These are phyloP conservation scores for Onygenales sp. DNA, from an alignment of 2,329 filamentous ascomycete species.

Conservation along the genomic window DNA sequence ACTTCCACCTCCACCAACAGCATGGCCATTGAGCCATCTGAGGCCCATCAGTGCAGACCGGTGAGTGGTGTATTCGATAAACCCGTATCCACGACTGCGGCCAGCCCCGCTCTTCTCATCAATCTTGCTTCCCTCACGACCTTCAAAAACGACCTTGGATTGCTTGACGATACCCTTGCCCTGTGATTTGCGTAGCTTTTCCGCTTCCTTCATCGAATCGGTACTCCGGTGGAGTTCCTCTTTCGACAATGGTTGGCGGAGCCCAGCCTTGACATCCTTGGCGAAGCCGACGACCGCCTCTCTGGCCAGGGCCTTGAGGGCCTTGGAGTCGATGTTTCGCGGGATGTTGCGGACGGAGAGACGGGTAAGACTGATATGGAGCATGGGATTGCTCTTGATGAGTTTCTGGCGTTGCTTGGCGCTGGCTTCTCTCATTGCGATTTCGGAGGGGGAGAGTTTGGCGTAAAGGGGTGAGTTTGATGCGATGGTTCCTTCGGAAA, in stretches of 20 bases:
- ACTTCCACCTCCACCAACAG: slow-evolving; percentile 29
- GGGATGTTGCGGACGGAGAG: slow-evolving; percentile 89
- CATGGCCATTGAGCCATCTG: slow-evolving; percentile 80
- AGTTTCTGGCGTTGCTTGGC: slow-evolving; percentile 78
- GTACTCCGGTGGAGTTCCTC: slow-evolving; percentile 78
- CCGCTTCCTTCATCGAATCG: slow-evolving; percentile 69
- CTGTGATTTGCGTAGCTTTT: slow-evolving; percentile 67
- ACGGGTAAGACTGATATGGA: slow-evolving; percentile 82
- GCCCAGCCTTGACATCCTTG: slow-evolving; percentile 71
- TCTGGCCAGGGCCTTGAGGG: slow-evolving; percentile 81
- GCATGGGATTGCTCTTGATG: slow-evolving; percentile 79
- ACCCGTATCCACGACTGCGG: slow-evolving; percentile 85
- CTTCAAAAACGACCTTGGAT: slow-evolving; percentile 91
- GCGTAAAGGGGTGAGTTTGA: slow-evolving; percentile 68
- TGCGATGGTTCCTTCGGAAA: slow-evolving; percentile 76
- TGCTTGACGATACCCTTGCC: slow-evolving; percentile 84
- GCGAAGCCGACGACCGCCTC: slow-evolving; percentile 93
- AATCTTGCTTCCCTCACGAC: slow-evolving; percentile 73
- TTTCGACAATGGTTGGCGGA: slow-evolving; percentile 69
- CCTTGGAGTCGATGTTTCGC: slow-evolving; percentile 70
- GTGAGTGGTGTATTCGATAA: slow-evolving; percentile 92
- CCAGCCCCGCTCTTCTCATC: slow-evolving; percentile 67
- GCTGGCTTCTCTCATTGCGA: slow-evolving; percentile 81
- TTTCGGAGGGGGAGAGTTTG: slow-evolving; percentile 65
- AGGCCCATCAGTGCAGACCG: slow-evolving; percentile 91